A percentile compares a stretch with the other conserved stretches of the same genome.
These are phyloP conservation scores for Verruconis gallopava DNA, from an alignment of 2,329 filamentous ascomycete species.

Conservation along the genomic window DNA sequence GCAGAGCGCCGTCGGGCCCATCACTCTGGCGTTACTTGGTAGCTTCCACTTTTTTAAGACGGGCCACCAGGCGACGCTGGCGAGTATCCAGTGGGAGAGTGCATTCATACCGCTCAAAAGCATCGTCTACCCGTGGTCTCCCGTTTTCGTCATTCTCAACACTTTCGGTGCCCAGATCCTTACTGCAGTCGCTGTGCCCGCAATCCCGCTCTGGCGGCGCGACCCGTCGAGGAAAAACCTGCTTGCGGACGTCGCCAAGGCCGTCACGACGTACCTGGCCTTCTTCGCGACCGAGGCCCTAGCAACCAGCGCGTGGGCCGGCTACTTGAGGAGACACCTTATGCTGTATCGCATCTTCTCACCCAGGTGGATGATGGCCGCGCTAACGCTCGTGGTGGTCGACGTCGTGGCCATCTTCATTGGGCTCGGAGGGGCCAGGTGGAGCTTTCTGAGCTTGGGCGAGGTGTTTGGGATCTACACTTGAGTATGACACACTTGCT, in stretches of 20 bases:
- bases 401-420: constrained; percentile 62
- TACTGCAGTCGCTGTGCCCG: constrained; percentile 63
- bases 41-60: constrained; percentile 97
- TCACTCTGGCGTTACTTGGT: constrained; percentile 76
- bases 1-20: constrained; percentile 63
- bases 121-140: constrained; percentile 81
- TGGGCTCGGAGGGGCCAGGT: constrained; percentile 59
- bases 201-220: constrained; percentile 80
- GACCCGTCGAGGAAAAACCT: constrained; percentile 53
- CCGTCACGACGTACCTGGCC: constrained; percentile 59
- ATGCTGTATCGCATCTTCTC: constrained; percentile 95
- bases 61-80: constrained; percentile 79
- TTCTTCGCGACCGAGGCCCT: constrained; percentile 76
- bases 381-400: constrained; percentile 56
- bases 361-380: constrained; percentile 79
- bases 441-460: constrained; percentile 63
- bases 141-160: constrained; percentile 69
- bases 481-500: too few species aligned
- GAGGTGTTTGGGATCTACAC: constrained; percentile 61
- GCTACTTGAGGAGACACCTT: constrained; percentile 73
- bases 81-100: constrained; percentile 88
- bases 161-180: constrained; percentile 83
- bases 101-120: constrained; percentile 80
- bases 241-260: constrained; percentile 56
- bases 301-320: constrained; percentile 83